Base-by-base conservation (phyloP, 2,329 filamentous ascomycete genomes). In the Colletotrichum sp. region DNA sequence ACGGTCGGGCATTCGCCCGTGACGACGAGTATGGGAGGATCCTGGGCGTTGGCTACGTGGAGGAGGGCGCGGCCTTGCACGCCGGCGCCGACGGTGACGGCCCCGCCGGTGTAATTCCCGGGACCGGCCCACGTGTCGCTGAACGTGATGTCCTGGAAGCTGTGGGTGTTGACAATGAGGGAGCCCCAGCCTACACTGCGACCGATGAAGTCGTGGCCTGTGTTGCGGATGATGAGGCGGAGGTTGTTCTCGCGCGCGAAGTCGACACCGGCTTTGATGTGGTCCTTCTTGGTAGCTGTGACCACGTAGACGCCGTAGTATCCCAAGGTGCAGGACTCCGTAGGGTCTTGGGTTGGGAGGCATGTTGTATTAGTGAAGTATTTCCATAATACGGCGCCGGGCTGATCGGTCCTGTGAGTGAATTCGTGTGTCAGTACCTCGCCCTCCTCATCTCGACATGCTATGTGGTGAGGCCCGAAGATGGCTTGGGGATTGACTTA, bases 171-270 rank as follows among this genome's bases (percentile, higher is more conserved):
- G 65, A 93, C 83, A 7, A 87, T 86, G 6, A 92, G 81, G 1
- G 89, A 86, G 1, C 92, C 92, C 27, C 88, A 88, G 18, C 92
- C 93, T 0, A 91, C 91, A 0, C 90, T 92, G 32, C 90, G 90
- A 34, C 92, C 93, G 32, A 89, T 84, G 76, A 87, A 88, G 77
- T 91, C 89, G 79, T 92, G 90, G 2, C 90, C 90, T 0, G 90
- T 91, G 77, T 91, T 91, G 75, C 88, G 87, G 76, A 92, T 86
- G 36, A 91, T 83, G 0, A 92, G 78, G 1, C 90, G 87, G 55
- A 92, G 84, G 78, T 89, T 89, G 76, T 88, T 62, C 8, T 74
- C 65, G n/a, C 71, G 75, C 6, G 79, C 79, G 60, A 80, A 86
- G 60, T 81, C 78, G 66, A 86, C 76, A 18, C 83, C 82, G 9